Evolutionary conservation across 805 yeast genomes (phyloP).

Genomic region (Vanderwaltozyma verrucispora): DNA sequence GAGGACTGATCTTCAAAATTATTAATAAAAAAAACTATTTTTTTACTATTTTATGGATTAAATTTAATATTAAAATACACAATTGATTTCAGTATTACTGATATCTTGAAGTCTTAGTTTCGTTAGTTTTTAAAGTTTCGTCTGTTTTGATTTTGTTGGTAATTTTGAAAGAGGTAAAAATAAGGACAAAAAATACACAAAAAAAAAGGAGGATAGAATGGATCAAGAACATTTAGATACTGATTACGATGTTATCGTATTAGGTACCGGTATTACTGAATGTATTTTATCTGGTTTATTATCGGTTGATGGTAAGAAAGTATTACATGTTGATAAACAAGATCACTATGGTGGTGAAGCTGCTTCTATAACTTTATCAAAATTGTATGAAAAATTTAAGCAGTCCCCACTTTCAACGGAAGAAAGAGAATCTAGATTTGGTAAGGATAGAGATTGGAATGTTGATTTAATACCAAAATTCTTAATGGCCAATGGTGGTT

Average conservation of each 20-base stretch:
- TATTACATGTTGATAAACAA: constrained; percentile 90
- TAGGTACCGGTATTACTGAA: constrained; percentile 93
- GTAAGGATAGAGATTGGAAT: constrained; percentile 96
- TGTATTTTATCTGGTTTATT: constrained; percentile 89
- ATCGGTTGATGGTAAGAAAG: constrained; percentile 96
- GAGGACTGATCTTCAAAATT: too few species aligned
- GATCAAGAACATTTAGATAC: constrained; percentile 60
- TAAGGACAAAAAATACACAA: too few species aligned
- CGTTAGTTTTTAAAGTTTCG: too few species aligned
- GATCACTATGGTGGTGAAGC: constrained; percentile 93
- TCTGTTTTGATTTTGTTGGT: too few species aligned
- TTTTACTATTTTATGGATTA: too few species aligned
- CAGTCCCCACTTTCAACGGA: constrained; percentile 61
- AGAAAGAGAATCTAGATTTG: constrained; percentile 57
- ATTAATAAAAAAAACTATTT: too few species aligned
- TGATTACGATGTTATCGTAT: constrained; percentile 90
- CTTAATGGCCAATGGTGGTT: constrained; percentile 94
- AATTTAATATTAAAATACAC: too few species aligned
- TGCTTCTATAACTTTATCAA: constrained; percentile 66
- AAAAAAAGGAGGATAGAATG: constrained; percentile 4
- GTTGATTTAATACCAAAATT: constrained; percentile 95
- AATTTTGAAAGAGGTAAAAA: too few species aligned
- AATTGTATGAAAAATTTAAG: constrained; percentile 76
- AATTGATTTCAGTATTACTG: too few species aligned
- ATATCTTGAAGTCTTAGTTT: too few species aligned